phyloP scores from a whole-genome alignment of 2,329 filamentous ascomycete genomes.

The Beauveria sp. region DNA sequence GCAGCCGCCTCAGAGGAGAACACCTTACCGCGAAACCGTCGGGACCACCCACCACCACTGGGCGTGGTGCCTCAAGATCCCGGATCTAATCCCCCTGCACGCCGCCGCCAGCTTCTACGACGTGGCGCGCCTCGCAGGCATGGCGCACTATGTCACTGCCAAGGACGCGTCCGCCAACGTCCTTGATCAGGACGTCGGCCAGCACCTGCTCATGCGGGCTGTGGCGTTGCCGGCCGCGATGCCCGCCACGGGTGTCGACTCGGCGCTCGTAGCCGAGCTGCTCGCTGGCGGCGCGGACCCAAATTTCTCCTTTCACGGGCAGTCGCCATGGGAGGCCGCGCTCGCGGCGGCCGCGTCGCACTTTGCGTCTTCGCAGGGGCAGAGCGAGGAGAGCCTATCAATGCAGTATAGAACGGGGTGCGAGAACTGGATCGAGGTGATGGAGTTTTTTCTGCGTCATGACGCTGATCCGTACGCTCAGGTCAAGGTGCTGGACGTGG shows the following conservation, averaged over 20 bases:
- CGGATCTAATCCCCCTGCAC: background rate
- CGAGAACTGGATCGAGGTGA: background rate
- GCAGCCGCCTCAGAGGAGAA: background rate
- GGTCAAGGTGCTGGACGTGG: background rate
- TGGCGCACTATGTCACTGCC: background rate
- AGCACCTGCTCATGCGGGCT: slow-evolving; percentile 1
- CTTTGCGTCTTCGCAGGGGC: background rate
- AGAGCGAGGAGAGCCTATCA: background rate
- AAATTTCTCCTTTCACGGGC: background rate
- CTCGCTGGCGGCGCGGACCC: background rate
- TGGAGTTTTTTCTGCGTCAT: background rate
- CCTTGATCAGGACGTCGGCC: background rate
- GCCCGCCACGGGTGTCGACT: background rate
- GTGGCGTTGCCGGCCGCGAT: background rate
- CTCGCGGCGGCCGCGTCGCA: background rate
- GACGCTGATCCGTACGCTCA: slow-evolving; percentile 4
- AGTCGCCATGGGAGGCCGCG: slow-evolving; percentile 2
- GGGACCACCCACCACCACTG: background rate
- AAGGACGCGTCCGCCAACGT: slow-evolving; percentile 1
- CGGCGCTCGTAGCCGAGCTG: background rate
- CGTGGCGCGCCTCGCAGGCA: background rate
- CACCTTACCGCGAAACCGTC: background rate
- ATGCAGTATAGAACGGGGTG: background rate
- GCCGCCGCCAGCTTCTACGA: background rate
- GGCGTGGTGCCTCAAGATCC: background rate